A percentile compares a stretch with the other conserved stretches of the same genome.
These are phyloP conservation scores for Leonotis leonurus DNA, from an alignment of 257 asterid genomes.

Conservation along the genomic window DNA sequence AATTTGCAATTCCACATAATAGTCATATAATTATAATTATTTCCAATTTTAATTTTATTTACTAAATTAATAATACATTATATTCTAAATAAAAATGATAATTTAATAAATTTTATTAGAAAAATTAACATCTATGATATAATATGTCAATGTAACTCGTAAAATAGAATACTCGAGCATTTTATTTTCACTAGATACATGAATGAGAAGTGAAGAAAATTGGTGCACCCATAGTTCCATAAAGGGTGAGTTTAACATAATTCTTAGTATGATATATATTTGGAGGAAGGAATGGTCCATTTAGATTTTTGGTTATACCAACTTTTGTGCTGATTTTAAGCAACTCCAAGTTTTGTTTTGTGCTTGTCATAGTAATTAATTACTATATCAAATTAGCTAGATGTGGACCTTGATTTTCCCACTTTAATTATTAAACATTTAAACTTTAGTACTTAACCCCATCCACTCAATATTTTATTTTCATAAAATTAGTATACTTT, in stretches of 20 bases:
- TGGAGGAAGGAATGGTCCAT: slow-evolving; percentile 15
- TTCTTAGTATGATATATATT: not conserved
- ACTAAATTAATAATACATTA: too few species aligned
- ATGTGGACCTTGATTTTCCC: slow-evolving; percentile 27
- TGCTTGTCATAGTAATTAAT: slow-evolving; percentile 25
- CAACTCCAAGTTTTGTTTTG: slow-evolving; percentile 36
- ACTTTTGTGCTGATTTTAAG: slow-evolving; percentile 27
- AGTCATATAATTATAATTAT: too few species aligned
- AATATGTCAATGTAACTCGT: too few species aligned
- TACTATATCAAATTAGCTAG: slow-evolving; percentile 28
- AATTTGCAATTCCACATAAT: too few species aligned
- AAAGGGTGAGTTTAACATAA: slow-evolving; percentile 15
- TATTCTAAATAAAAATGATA: too few species aligned
- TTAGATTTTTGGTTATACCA: slow-evolving; percentile 31
- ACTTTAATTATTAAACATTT: slow-evolving; percentile 13
- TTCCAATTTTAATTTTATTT: too few species aligned
- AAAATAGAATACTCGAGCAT: too few species aligned
- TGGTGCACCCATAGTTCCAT: not conserved
- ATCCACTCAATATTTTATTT: slow-evolving; percentile 23
- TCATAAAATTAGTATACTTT: slow-evolving; percentile 7
- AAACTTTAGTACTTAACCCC: slow-evolving; percentile 30
- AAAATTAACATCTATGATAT: too few species aligned
- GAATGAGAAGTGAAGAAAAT: not conserved
- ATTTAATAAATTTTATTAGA: too few species aligned
- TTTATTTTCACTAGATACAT: too few species aligned